phyloP scores from a whole-genome alignment of 1,284 basidiomycete genomes.

The Somion occarium region DNA sequence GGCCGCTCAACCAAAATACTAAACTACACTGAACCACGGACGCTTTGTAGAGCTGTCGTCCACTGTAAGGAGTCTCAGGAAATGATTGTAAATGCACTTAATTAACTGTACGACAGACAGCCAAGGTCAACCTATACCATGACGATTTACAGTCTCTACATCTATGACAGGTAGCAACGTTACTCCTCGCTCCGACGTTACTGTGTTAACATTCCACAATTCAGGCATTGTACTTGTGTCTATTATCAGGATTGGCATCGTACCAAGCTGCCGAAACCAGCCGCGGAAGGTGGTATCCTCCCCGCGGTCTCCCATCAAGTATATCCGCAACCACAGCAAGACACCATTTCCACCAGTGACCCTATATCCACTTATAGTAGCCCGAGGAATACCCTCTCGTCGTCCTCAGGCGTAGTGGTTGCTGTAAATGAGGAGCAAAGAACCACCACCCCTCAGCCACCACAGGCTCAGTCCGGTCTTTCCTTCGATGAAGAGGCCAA shows the following conservation, averaged over 20 bases:
- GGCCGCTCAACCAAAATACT: too few species aligned
- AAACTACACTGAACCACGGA: too few species aligned
- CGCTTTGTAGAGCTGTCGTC: too few species aligned
- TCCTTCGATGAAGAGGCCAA: constrained; percentile 98
- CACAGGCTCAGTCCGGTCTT: constrained; percentile 43
- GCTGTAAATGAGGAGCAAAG: constrained; percentile 50
- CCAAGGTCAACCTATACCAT: constrained; percentile 36
- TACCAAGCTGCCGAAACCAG: constrained; percentile 65
- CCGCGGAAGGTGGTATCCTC: constrained; percentile 65
- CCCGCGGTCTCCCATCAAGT: constrained; percentile 71
- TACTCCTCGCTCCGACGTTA: not conserved
- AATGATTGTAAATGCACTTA: too few species aligned
- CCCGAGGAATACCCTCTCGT: constrained; percentile 59
- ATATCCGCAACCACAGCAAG: constrained; percentile 33
- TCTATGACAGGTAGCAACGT: constrained; percentile 72
- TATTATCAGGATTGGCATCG: constrained; percentile 96
- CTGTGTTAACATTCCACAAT: constrained; percentile 1
- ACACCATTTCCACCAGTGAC: constrained; percentile 22
- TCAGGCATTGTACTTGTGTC: constrained; percentile 84
- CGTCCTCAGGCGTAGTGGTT: constrained; percentile 61
- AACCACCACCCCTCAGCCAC: constrained; percentile 25
- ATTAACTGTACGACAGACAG: too few species aligned
- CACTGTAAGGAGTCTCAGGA: too few species aligned
- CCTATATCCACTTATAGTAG: constrained; percentile 40
- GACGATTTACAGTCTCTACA: constrained; percentile 86